Base-by-base conservation (phyloP, 768 basidiomycete genomes). In the Naganishia antarctica region DNA sequence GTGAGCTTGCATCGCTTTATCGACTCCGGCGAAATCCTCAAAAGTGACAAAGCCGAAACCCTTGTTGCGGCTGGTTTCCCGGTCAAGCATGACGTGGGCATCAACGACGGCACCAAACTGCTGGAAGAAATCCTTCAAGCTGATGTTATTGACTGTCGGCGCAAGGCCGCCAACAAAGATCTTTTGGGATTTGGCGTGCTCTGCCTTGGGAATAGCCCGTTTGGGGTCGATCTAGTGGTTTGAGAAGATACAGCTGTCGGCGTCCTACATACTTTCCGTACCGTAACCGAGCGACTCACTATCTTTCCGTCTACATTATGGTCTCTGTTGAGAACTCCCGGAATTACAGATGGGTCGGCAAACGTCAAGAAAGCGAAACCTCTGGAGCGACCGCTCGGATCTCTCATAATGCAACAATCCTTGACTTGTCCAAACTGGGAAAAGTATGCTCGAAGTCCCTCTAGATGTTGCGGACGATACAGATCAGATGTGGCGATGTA, bases 281-380 rank as follows among this genome's bases (percentile, higher is more conserved):
- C 46, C 61, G 66, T 44, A 70, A 64, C 23, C 0, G 8, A 12
- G 7, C 31, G 61, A 82, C 91, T 79, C 78, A 97, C 96, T 70
- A 91, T 90, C 82, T 98, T 98, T 63, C 96, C 96, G 75, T 99
- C 96, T 26, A 99, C 82, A 73, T 87, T 86, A 76, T 99, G 96
- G 76, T 93, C 90, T 70, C 90, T 84, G 41, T 89, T 87, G 90
- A 99, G 90, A 61, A 99, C 96, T 13, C 88, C 86, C 77, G 93
- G 93, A 57, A 99, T 94, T 67, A 90, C 89, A 7, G 88, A 85
- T 9, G 91, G 86, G 48, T 94, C 89, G 64, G 90, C 88, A 76
- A 98, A 99, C 0, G 96, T 98, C 75, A 98, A 79, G 80, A 98
- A 99, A 18, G 92, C 96, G 79, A 99, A 99, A 71, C 96, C 97